Evolutionary conservation across 179 eudicot species (phyloP), one percentile per base, ranked within the genome.

Genomic region (Beta corolliflora): DNA sequence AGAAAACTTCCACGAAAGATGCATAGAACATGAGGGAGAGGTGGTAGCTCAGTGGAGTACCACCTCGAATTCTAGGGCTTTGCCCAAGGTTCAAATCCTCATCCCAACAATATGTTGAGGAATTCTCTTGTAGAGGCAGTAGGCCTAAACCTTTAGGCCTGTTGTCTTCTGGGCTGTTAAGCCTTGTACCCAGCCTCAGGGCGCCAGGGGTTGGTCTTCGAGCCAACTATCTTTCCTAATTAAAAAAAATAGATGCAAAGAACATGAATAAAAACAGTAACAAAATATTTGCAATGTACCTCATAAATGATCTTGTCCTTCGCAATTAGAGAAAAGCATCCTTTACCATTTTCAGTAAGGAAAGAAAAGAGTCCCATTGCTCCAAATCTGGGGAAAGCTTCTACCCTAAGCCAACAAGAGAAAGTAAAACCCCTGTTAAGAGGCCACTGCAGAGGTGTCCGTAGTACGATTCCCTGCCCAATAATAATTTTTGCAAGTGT

Each of bases 321-420:
- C 64, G 89, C 87, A 88, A 97, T 91, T 71, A 90, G 86, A 77
- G 95, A 95, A 83, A 90, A 84, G 85, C 97, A 97, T 71, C 99
- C 99, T 89, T 89, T 91, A 86, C 97, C 91, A 80, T 83, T 90
- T 79, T 95, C 99, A 13, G 97, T 88, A 69, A 97, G 93, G 82
- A 97, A 97, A 88, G 91, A 87, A 86, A 97, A 97, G 66, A 97
- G 93, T 55, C 98, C 97, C 98, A 95, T 95, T 67, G 91, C 83
- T 84, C 98, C 99, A 86, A 78, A 83, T 86, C 85, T 86, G 59
- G 99, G 98, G 58, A 92, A 97, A 78, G 78, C 93, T 89, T 97
- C 99, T 75, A 95, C 88, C 87, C 99, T 92, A 46, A 97, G 93
- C 99, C 99, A 97, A 71, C 99, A 95, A 61, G 97, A 92, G 85